Percentiles rank a stretch among this genome's conserved stretches.
phyloP scores from a whole-genome alignment of 345 rosid species.

The Pistacia atlantica region DNA sequence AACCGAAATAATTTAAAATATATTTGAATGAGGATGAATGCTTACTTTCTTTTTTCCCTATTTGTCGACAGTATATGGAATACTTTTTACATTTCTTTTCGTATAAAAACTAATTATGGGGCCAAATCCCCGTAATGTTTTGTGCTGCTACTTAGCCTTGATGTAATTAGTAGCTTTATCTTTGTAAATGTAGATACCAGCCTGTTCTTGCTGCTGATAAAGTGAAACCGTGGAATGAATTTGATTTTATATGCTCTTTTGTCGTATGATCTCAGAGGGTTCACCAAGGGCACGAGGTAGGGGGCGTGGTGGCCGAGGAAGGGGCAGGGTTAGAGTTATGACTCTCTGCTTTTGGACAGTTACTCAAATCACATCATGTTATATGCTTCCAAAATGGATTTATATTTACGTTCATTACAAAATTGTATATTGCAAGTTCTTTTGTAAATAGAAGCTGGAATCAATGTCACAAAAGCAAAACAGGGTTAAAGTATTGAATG shows the following conservation, averaged over 20 bases:
- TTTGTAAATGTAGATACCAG: slow-evolving; percentile 29
- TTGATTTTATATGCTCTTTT: not conserved
- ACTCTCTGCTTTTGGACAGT: not conserved
- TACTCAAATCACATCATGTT: not conserved
- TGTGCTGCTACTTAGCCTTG: not conserved
- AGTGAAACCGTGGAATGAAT: slow-evolving; percentile 36
- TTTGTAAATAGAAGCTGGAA: not conserved
- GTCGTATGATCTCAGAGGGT: not conserved
- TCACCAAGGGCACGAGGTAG: slow-evolving; percentile 26
- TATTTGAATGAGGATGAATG: too few species aligned
- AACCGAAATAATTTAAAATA: too few species aligned
- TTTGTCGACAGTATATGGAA: not conserved
- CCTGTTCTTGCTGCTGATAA: slow-evolving; percentile 36
- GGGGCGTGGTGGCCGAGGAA: slow-evolving; percentile 30
- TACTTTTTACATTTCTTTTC: not conserved
- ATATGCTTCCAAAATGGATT: not conserved
- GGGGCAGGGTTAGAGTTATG: slow-evolving; percentile 37
- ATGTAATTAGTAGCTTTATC: not conserved
- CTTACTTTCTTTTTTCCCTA: not conserved
- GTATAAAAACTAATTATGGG: not conserved
- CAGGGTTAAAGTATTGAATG: too few species aligned
- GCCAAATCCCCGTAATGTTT: not conserved
- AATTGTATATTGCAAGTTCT: not conserved
- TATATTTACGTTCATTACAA: not conserved
- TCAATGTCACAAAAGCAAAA: not conserved